A percentile compares a stretch with the other conserved stretches of the same genome.
phyloP scores from a whole-genome alignment of 805 yeast species.

The Tetrapisispora pingtungensis region DNA sequence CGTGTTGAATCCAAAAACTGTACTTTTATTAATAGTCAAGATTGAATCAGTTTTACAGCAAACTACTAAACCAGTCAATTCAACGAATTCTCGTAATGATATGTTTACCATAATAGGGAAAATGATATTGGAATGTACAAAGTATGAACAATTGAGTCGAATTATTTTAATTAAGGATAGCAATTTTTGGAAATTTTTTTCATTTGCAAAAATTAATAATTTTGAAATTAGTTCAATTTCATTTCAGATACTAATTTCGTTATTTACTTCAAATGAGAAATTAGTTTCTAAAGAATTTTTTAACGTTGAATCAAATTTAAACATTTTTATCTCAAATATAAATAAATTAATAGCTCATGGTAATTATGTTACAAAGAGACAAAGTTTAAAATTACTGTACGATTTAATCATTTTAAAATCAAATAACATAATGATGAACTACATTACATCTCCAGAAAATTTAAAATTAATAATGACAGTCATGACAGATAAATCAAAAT shows the following conservation, averaged over 20 bases:
- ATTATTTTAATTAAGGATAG: constrained; percentile 45
- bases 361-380: constrained; percentile 88
- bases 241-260: constrained; percentile 63
- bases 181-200: constrained; percentile 73
- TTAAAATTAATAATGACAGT: constrained; percentile 78
- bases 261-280: constrained; percentile 59
- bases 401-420: constrained; percentile 61
- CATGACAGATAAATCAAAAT: constrained; percentile 79
- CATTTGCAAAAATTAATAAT: constrained; percentile 60
- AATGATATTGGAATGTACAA: constrained; percentile 76
- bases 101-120: constrained; percentile 64
- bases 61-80: not conserved
- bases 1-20: constrained; percentile 52
- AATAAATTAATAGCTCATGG: constrained; percentile 64
- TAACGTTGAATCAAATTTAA: constrained; percentile 38
- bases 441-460: constrained; percentile 73
- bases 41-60: constrained; percentile 47
- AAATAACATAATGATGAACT: constrained; percentile 62
- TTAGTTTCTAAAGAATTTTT: constrained; percentile 60
- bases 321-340: constrained; percentile 48
- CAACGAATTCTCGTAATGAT: constrained; percentile 31
- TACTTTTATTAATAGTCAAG: constrained; percentile 53
- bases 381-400: constrained; percentile 66
- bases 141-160: constrained; percentile 59
- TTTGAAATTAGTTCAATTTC: constrained; percentile 91